Conservation (phyloP, 2,329 filamentous ascomycete species). For the Penicillium brevicompactum region DNA sequence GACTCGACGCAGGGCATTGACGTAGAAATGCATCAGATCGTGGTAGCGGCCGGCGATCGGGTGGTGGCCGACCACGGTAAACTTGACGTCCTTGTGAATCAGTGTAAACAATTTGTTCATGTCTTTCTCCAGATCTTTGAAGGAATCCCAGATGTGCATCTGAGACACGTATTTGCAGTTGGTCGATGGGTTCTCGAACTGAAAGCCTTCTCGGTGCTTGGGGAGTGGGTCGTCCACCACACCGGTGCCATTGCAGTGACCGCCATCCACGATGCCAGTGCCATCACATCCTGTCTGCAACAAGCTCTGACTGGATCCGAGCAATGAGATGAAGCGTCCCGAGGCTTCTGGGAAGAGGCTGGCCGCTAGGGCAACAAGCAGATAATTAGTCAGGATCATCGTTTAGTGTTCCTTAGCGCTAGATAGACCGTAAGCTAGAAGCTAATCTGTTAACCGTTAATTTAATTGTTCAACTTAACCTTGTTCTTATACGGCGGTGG, state of each 20-base stretch:
- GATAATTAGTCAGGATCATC: conserved; percentile 4
- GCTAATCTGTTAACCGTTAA: neutral
- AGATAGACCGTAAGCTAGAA: neutral
- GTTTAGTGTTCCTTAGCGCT: neutral
- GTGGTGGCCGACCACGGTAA: conserved; percentile 37
- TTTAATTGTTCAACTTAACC: no score
- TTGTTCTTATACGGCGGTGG: no score
- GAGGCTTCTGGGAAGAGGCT: conserved; percentile 1
- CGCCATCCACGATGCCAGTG: conserved; percentile 28
- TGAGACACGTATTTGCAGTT: conserved; percentile 35
- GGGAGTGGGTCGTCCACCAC: conserved; percentile 24
- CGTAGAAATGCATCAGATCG: conserved; percentile 37
- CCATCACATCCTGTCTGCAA: conserved; percentile 14
- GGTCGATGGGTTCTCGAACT: conserved; percentile 35
- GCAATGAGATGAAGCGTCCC: neutral
- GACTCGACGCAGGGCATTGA: conserved; percentile 35
- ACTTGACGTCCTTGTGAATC: conserved; percentile 35
- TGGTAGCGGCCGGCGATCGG: conserved; percentile 35
- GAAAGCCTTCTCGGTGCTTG: conserved; percentile 29
- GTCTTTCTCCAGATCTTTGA: conserved; percentile 36
- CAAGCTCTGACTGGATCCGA: neutral
- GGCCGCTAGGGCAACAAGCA: conserved; percentile 1
- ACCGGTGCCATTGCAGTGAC: conserved; percentile 31
- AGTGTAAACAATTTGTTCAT: conserved; percentile 35
- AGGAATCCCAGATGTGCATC: conserved; percentile 36